These are phyloP conservation scores for Corymbia maculata DNA, from an alignment of 345 rosid species.

Conservation along the genomic window DNA sequence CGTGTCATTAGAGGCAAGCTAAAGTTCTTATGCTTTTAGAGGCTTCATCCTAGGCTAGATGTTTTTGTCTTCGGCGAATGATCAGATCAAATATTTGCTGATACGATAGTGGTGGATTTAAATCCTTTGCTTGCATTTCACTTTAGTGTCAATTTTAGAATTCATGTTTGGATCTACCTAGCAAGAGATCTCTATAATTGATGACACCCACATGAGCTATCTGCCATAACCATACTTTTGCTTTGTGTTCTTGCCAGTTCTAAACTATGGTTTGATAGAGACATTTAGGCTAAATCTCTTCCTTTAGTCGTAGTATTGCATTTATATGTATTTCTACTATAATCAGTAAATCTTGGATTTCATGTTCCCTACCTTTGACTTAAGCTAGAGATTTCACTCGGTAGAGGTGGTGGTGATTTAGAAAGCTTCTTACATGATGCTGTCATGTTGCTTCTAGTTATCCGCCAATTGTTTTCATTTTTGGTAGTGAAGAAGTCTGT, in stretches of 20 bases:
- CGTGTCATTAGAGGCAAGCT: too few relatives aligned
- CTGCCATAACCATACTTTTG: neutral
- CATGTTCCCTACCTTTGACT: neutral
- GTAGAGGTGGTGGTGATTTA: neutral
- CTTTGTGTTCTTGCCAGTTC: neutral
- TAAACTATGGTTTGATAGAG: neutral
- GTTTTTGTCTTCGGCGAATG: neutral
- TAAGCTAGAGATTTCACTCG: neutral
- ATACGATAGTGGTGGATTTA: neutral
- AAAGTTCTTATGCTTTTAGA: too few relatives aligned
- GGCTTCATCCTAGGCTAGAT: too few relatives aligned
- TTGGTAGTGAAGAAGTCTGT: slow-evolving; percentile 10
- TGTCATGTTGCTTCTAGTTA: neutral
- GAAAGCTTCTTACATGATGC: too few relatives aligned
- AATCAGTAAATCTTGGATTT: neutral
- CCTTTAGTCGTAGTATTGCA: neutral
- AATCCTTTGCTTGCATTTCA: neutral
- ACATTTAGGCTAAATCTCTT: neutral
- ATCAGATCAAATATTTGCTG: neutral
- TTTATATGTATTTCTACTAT: neutral
- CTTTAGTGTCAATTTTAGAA: neutral
- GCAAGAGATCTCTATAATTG: neutral
- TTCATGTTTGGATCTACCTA: neutral
- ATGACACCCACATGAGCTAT: neutral
- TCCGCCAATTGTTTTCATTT: neutral